Conservation (phyloP, 1,284 basidiomycete genomes). For the Cryptococcus deneoformans region DNA sequence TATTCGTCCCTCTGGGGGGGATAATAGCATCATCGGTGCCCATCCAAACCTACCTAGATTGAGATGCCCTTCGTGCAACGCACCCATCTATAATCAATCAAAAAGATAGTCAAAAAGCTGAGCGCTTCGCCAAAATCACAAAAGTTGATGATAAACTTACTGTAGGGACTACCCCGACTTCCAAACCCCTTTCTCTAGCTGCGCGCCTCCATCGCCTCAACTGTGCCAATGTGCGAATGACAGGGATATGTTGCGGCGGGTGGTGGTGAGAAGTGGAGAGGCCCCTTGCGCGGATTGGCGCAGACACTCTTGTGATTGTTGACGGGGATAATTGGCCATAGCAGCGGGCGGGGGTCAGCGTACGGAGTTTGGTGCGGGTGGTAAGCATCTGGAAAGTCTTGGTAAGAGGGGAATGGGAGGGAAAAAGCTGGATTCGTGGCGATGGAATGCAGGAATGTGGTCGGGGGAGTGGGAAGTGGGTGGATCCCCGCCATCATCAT, state of each 20-base stretch:
- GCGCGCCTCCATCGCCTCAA: constrained; percentile 73
- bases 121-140: not conserved
- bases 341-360: too few relatives aligned
- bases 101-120: not conserved
- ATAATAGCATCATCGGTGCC: not conserved
- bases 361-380: too few relatives aligned
- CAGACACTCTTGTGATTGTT: too few relatives aligned
- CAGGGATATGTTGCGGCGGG: constrained; percentile 55
- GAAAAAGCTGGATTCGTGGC: too few relatives aligned
- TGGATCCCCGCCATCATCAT: too few relatives aligned
- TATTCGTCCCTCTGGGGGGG: not conserved
- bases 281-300: too few relatives aligned
- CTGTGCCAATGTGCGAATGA: constrained; percentile 67
- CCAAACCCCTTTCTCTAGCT: constrained; percentile 60
- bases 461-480: too few relatives aligned
- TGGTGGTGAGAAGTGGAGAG: too few relatives aligned
- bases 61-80: constrained; percentile 89
- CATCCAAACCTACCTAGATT: constrained; percentile 64
- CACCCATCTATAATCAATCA: constrained; percentile 66
- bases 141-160: constrained; percentile 13
- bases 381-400: too few relatives aligned
- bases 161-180: constrained; percentile 92
- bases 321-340: too few relatives aligned
- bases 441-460: too few relatives aligned
- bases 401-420: too few relatives aligned